Base-by-base conservation (phyloP, 352 stramenopile species). In the Globisporangium emineosum region DNA sequence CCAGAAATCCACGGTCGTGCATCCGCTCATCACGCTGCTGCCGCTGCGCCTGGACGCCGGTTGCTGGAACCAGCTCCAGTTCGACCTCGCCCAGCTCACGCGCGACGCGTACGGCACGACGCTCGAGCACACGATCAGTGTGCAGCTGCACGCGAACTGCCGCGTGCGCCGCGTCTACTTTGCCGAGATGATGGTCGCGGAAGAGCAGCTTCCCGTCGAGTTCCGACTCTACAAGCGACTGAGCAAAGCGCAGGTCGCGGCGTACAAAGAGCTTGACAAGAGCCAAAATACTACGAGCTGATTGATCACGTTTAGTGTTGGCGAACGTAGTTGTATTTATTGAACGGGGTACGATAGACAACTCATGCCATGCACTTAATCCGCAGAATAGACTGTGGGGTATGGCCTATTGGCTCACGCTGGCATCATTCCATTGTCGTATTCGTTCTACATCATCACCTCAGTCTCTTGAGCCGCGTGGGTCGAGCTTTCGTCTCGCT, bases 31-130 rank as follows among this genome's bases (percentile, higher is more conserved):
- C 17, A 66, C 71, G 27, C 35, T 77, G 27, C 62, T 87, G 49
- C 78, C 78, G 25, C 64, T 89, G 64, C 68, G 62, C 8, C 63
- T 89, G 45, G 75, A 82, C 40, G 40, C 29, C 21, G 68, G 69
- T n/a, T 50, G 47, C 55, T 89, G 80, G 78, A 89, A 89, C 57
- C 77, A 85, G 66, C 59, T 89, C n/a, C 76, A 79, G 64, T 55
- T 89, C 19, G 75, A 88, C 45, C 69, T 88, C 17, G 67, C 61
- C 0, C 52, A 72, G 52, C 71, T 89, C 57, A 72, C 71, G 64
- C 71, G 63, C 32, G 68, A 64, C 23, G 79, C 71, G 50, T 88
- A 86, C 67, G 71, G 71, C 30, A 68, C 70, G 2, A 66, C 65
- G n/a, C 86, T 83, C 54, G 67, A 57, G 33, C 64, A 81, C 62